phyloP scores from a whole-genome alignment of 768 basidiomycete genomes.

The Pleurotus tuoliensis region DNA sequence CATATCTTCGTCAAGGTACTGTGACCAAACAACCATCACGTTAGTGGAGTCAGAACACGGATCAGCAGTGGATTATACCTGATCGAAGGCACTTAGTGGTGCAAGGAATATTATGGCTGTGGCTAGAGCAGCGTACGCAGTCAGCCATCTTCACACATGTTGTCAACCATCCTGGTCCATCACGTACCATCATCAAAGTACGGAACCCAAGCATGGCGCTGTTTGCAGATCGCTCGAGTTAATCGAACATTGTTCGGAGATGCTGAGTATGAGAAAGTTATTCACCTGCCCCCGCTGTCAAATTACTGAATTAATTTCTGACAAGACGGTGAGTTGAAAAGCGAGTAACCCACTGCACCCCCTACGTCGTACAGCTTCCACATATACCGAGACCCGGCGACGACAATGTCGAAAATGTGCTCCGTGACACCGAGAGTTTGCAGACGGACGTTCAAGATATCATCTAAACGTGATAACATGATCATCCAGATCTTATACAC shows the following conservation, averaged over 20 bases:
- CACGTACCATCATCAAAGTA: conserved; percentile 76
- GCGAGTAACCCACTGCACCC: conserved; percentile 56
- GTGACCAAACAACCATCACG: too few relatives aligned
- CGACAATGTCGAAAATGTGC: conserved; percentile 65
- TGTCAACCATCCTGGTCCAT: too few relatives aligned
- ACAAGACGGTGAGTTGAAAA: conserved; percentile 2
- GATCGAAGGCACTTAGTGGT: conserved; percentile 84
- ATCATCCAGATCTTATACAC: neutral
- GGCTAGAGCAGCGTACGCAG: conserved; percentile 33
- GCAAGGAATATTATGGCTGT: conserved; percentile 85
- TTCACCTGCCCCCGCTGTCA: conserved; percentile 59
- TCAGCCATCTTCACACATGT: too few relatives aligned
- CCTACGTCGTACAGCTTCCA: conserved; percentile 86
- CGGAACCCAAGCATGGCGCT: conserved; percentile 81
- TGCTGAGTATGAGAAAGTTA: conserved; percentile 7
- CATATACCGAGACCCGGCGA: conserved; percentile 58
- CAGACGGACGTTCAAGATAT: conserved; percentile 74
- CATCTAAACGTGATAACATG: conserved; percentile 39
- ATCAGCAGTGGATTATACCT: conserved; percentile 36
- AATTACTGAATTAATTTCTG: neutral
- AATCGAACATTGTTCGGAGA: neutral
- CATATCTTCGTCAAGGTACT: conserved; percentile 83
- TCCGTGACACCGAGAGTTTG: conserved; percentile 81
- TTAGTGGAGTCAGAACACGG: neutral
- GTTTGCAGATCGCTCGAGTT: conserved; percentile 10